Evolutionary conservation across 1,284 basidiomycete species (phyloP).

Genomic region (Blastosporella zonata): DNA sequence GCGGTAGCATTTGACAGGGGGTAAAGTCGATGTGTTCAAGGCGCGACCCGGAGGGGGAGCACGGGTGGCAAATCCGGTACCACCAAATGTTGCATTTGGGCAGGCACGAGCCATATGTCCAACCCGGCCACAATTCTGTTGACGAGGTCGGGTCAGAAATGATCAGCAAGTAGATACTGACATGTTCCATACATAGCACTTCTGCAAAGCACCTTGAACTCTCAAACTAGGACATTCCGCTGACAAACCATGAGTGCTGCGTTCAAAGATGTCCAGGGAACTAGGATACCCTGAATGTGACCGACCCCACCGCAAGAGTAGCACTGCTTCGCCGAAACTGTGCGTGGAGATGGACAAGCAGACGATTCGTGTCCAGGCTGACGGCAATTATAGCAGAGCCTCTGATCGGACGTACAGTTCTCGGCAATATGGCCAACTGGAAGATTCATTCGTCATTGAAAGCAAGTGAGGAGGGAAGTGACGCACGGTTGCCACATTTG

Average conservation of each 20-base stretch:
- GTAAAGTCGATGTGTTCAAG: constrained; percentile 72
- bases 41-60: constrained; percentile 68
- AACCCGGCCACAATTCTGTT: constrained; percentile 70
- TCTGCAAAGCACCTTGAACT: constrained; percentile 62
- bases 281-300: constrained; percentile 48
- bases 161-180: constrained; percentile 5
- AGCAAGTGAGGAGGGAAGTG: constrained; percentile 12
- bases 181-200: constrained; percentile 75
- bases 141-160: constrained; percentile 14
- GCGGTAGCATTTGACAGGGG: constrained; percentile 79
- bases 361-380: constrained; percentile 89
- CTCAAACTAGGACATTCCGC: constrained; percentile 86
- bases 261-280: constrained; percentile 1
- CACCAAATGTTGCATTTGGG: constrained; percentile 47
- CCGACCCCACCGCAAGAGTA: constrained; percentile 43
- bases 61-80: constrained; percentile 55
- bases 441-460: constrained; percentile 19
- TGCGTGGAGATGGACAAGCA: constrained; percentile 81
- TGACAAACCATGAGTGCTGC: constrained; percentile 17
- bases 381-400: constrained; percentile 91
- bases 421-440: constrained; percentile 89
- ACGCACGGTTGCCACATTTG: constrained; percentile 82
- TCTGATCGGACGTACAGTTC: constrained; percentile 81
- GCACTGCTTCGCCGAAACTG: constrained; percentile 64
- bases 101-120: constrained; percentile 80